Conservation (phyloP, 129 eudicot genomes). For the Arctium minus region DNA sequence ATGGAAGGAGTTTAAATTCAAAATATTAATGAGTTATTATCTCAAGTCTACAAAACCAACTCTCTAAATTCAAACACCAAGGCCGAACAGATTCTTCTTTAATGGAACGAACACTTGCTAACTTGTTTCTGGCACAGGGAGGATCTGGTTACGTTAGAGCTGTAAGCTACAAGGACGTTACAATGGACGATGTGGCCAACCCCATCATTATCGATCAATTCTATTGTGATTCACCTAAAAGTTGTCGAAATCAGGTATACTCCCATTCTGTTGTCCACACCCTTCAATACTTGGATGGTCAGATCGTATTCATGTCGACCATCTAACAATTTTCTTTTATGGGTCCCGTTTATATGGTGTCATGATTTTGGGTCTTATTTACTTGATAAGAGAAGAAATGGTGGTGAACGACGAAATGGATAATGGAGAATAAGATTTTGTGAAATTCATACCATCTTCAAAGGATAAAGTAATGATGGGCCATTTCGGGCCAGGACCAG, state of each 20-base stretch:
- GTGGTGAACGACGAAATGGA: too few species aligned
- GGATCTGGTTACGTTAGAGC: constrained; percentile 87
- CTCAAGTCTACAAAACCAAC: not conserved
- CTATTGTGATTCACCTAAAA: constrained; percentile 89
- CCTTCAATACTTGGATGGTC: constrained; percentile 2
- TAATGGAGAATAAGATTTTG: too few species aligned
- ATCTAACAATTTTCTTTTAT: not conserved
- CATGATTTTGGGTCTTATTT: not conserved
- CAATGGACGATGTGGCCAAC: constrained; percentile 77
- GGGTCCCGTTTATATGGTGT: constrained; percentile 6
- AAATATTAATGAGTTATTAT: too few species aligned
- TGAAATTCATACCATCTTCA: too few species aligned
- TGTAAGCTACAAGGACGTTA: constrained; percentile 65
- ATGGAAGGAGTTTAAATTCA: not conserved
- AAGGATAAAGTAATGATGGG: not conserved
- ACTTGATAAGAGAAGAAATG: not conserved
- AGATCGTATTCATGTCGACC: not conserved
- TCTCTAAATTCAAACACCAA: not conserved
- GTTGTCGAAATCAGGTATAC: constrained; percentile 78
- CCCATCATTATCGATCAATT: constrained; percentile 93
- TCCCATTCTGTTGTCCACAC: not conserved
- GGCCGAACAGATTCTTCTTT: not conserved
- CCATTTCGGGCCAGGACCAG: not conserved
- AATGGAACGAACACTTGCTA: not conserved
- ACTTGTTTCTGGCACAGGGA: constrained; percentile 58